Percentiles rank a stretch among this genome's conserved stretches.
phyloP scores from a whole-genome alignment of 2,329 filamentous ascomycete genomes.

The Colletotrichum chrysophilum region DNA sequence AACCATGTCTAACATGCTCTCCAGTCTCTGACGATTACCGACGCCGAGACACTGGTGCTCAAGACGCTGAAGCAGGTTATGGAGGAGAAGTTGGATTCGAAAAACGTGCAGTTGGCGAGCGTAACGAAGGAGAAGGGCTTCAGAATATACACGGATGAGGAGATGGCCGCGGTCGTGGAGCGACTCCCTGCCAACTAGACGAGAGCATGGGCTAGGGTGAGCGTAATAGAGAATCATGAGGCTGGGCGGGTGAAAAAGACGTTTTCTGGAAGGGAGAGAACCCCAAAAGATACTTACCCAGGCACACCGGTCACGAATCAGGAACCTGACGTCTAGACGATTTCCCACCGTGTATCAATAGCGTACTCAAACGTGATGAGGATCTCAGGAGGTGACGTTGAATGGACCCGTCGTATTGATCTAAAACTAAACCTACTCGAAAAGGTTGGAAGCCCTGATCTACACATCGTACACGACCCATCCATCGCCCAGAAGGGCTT shows the following conservation, averaged over 20 bases:
- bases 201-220: not conserved
- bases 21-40: conserved; percentile 84
- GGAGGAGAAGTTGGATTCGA: conserved; percentile 99
- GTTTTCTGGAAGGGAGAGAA: not conserved
- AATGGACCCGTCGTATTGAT: not conserved
- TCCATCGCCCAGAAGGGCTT: not conserved
- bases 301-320: conserved; percentile 4
- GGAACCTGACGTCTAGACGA: conserved; percentile 8
- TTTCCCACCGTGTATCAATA: conserved; percentile 17
- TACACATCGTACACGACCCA: not conserved
- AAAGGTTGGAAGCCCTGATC: not conserved
- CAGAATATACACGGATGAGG: conserved; percentile 96
- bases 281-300: not conserved
- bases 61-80: conserved; percentile 99
- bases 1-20: not conserved
- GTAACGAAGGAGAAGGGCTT: conserved; percentile 98
- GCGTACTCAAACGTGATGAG: conserved; percentile 21
- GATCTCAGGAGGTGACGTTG: not conserved
- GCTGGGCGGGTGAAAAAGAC: not conserved
- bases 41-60: conserved; percentile 93
- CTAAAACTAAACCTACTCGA: not conserved
- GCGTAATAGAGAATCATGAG: not conserved
- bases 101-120: conserved; percentile 98
- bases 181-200: conserved; percentile 72
- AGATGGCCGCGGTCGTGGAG: conserved; percentile 93